Evolutionary conservation across 2,329 filamentous ascomycete genomes (phyloP).

Genomic region (Sporothrix pseudoabietina): DNA sequence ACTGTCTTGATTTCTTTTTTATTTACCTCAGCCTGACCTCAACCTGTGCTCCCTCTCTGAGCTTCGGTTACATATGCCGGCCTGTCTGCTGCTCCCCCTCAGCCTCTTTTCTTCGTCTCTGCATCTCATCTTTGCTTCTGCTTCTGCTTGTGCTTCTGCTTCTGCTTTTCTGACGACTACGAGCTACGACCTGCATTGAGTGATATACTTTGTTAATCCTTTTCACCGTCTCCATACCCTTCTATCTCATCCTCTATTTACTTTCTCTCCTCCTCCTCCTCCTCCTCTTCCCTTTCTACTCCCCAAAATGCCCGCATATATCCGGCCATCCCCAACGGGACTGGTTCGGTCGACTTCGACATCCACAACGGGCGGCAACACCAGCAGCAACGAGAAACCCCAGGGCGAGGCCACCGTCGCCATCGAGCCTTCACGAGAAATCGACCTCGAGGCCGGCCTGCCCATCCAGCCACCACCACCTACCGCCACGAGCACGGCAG

Average conservation of each 20-base stretch:
- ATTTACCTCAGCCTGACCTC: slow-evolving; percentile 7
- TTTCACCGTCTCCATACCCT: not conserved
- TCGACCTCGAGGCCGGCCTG: slow-evolving; percentile 17
- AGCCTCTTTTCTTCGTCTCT: not conserved
- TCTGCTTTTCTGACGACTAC: not conserved
- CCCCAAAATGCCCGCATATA: slow-evolving; percentile 4
- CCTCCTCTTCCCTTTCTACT: not conserved
- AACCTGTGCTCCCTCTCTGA: not conserved
- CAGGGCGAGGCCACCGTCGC: not conserved
- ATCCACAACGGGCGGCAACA: slow-evolving; percentile 5
- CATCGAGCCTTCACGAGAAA: not conserved
- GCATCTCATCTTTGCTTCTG: not conserved
- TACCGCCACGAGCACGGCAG: not conserved
- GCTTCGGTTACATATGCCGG: not conserved
- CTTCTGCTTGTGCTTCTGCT: not conserved
- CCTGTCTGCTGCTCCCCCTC: not conserved
- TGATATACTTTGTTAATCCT: not conserved
- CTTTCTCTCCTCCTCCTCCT: not conserved
- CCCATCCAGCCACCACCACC: not conserved
- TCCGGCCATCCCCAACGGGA: not conserved
- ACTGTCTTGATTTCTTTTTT: slow-evolving; percentile 8
- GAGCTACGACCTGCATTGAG: slow-evolving; percentile 9
- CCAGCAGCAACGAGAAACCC: slow-evolving; percentile 21
- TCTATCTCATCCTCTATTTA: not conserved
- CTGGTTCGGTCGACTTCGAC: not conserved